Evolutionary conservation across 169 alveolate species (phyloP).

Genomic region (Babesia divergens): DNA sequence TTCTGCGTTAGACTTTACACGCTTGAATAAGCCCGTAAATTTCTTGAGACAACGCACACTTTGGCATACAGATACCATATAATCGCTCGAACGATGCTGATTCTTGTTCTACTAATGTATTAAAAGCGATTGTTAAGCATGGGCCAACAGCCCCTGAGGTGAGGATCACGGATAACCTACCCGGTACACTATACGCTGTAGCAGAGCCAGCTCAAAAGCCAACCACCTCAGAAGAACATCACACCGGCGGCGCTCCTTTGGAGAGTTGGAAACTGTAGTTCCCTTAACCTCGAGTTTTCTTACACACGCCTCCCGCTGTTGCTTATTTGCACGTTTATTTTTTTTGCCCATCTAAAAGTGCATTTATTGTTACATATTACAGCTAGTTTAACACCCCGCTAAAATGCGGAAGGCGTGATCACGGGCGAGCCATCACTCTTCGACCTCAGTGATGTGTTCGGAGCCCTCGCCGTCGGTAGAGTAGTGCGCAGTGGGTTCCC

Average conservation of each 20-base stretch:
- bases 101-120: slow-evolving; percentile 24
- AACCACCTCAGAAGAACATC: slow-evolving; percentile 6
- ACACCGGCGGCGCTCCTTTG: neutral
- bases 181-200: slow-evolving; percentile 32
- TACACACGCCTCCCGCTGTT: slow-evolving; percentile 6
- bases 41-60: slow-evolving; percentile 25
- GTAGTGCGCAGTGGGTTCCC: neutral
- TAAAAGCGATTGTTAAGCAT: neutral
- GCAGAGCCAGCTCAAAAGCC: slow-evolving; percentile 7
- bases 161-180: neutral
- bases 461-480: slow-evolving; percentile 13
- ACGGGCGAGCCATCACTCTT: slow-evolving; percentile 2
- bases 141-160: neutral
- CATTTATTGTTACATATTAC: too few species aligned
- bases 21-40: neutral
- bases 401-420: neutral
- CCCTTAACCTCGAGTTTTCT: slow-evolving; percentile 3
- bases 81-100: slow-evolving; percentile 40
- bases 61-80: slow-evolving; percentile 2
- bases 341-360: slow-evolving; percentile 14
- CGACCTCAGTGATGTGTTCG: slow-evolving; percentile 23
- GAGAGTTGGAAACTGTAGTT: neutral
- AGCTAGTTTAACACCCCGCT: too few species aligned
- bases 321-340: neutral
- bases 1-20: neutral